A percentile compares a stretch with the other conserved stretches of the same genome.
phyloP scores from a whole-genome alignment of 1,284 basidiomycete genomes.

The Moesziomyces parantarcticus region DNA sequence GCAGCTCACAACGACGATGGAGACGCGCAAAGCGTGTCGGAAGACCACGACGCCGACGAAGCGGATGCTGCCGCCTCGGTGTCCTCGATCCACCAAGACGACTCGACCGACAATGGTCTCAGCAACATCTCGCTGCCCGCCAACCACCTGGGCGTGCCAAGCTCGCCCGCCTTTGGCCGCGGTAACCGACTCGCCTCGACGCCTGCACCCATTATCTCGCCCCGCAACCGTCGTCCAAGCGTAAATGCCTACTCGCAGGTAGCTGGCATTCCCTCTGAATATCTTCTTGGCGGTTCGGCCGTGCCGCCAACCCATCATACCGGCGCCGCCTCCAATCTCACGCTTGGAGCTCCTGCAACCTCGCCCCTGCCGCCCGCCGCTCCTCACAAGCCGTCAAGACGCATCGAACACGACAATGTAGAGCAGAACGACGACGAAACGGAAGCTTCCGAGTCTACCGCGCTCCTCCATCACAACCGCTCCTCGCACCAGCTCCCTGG shows the following conservation, averaged over 20 bases:
- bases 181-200: slow-evolving; percentile 18
- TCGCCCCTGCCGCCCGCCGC: slow-evolving; percentile 1
- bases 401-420: background rate
- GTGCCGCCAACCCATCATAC: slow-evolving; percentile 30
- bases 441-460: slow-evolving; percentile 26
- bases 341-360: slow-evolving; percentile 18
- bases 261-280: slow-evolving; percentile 49
- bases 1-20: slow-evolving; percentile 5
- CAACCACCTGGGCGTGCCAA: slow-evolving; percentile 15
- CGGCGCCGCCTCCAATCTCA: slow-evolving; percentile 19
- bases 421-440: slow-evolving; percentile 6
- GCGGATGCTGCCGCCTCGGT: slow-evolving; percentile 10
- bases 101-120: slow-evolving; percentile 25
- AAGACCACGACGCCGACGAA: slow-evolving; percentile 19
- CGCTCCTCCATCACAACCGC: slow-evolving; percentile 14
- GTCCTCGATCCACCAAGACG: slow-evolving; percentile 28
- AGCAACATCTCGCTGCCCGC: slow-evolving; percentile 44
- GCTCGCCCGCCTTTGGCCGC: slow-evolving; percentile 33
- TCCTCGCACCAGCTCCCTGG: slow-evolving; percentile 4
- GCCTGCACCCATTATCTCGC: slow-evolving; percentile 23
- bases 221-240: slow-evolving; percentile 33
- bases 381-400: slow-evolving; percentile 5
- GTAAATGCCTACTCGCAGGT: slow-evolving; percentile 45
- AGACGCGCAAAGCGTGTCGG: slow-evolving; percentile 5
- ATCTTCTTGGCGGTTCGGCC: slow-evolving; percentile 45